These are phyloP conservation scores for Phytopythium helicoides DNA, from an alignment of 352 stramenopile species.

Conservation along the genomic window DNA sequence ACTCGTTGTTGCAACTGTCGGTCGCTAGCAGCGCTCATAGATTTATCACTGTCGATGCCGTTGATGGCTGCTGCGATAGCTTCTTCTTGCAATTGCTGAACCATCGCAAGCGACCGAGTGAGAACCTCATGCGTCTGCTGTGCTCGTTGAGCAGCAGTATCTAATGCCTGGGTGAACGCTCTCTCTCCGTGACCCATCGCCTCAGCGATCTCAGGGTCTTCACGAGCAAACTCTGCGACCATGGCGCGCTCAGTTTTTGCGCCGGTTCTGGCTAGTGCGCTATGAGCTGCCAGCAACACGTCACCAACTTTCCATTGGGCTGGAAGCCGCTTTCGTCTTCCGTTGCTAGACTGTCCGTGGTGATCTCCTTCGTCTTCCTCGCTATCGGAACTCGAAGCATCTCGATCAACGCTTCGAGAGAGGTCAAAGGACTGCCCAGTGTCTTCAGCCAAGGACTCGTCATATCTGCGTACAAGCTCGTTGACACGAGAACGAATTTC, in stretches of 20 bases:
- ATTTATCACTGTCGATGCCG: slow-evolving; percentile 8
- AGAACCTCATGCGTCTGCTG: slow-evolving; percentile 35
- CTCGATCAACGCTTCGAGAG: too few species aligned
- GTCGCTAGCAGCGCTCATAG: not conserved
- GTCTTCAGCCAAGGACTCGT: slow-evolving; percentile 33
- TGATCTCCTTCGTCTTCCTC: slow-evolving; percentile 28
- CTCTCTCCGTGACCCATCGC: slow-evolving; percentile 37
- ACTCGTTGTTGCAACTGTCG: slow-evolving; percentile 15
- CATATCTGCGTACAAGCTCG: slow-evolving; percentile 64
- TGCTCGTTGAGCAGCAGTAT: slow-evolving; percentile 27
- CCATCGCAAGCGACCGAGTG: slow-evolving; percentile 29
- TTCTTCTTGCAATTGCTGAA: slow-evolving; percentile 52
- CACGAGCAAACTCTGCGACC: slow-evolving; percentile 40
- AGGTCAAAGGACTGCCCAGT: not conserved
- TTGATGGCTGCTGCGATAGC: slow-evolving; percentile 11
- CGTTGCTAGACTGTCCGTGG: slow-evolving; percentile 9
- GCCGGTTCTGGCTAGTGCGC: slow-evolving; percentile 50
- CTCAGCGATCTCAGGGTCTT: slow-evolving; percentile 40
- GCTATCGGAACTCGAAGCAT: slow-evolving; percentile 1
- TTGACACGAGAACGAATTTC: slow-evolving; percentile 70
- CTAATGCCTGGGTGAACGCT: slow-evolving; percentile 31
- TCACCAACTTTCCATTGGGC: slow-evolving; percentile 59
- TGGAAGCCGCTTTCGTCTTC: slow-evolving; percentile 23
- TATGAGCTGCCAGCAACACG: slow-evolving; percentile 61
- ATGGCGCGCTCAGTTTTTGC: slow-evolving; percentile 54